Base-by-base conservation (phyloP, 345 rosid genomes). In the Acer yangbiense region DNA sequence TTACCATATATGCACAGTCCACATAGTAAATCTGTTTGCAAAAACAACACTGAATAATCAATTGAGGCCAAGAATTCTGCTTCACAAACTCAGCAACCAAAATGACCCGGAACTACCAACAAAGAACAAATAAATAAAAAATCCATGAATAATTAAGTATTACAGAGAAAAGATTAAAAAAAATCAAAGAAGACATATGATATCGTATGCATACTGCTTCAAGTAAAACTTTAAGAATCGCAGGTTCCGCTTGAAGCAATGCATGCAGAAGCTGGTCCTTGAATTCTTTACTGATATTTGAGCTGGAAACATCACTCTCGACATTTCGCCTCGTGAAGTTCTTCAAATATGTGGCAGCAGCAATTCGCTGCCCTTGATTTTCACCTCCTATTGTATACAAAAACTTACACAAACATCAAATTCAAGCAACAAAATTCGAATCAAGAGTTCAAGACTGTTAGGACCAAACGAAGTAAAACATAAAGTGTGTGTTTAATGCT, bases 281-380 rank as follows among this genome's bases (percentile, higher is more conserved):
- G 84, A 94, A 92, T 87, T 90, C 97, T 80, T 85, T 87, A 82
- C 88, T 79, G 67, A 88, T 86, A 78, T 77, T 83, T 61, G 87
- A 82, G 78, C 69, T 77, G 11, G 83, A 67, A 77, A 73, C 78
- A 35, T 71, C 84, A 69, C 78, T 27, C 1, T 84, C 84, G n/a
- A 86, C 80, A 74, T 81, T 87, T 81, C 81, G 85, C 79, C 94
- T 83, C 10, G 87, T 84, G 35, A 90, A 89, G 76, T 92, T 94
- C 89, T 90, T 94, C 20, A 94, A 82, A 74, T 89, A 94, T 3
- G 94, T 81, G 48, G 95, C 92, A 74, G 98, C 98, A 61, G 97
- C 91, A 78, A 89, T 81, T 85, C 84, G 86, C 68, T 78, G 95
- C 54, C 97, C 93, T 60, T 76, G 83, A 79, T 78, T 86, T 79